Conservation (phyloP, 1,284 basidiomycete genomes). For the Peniophora sp. region DNA sequence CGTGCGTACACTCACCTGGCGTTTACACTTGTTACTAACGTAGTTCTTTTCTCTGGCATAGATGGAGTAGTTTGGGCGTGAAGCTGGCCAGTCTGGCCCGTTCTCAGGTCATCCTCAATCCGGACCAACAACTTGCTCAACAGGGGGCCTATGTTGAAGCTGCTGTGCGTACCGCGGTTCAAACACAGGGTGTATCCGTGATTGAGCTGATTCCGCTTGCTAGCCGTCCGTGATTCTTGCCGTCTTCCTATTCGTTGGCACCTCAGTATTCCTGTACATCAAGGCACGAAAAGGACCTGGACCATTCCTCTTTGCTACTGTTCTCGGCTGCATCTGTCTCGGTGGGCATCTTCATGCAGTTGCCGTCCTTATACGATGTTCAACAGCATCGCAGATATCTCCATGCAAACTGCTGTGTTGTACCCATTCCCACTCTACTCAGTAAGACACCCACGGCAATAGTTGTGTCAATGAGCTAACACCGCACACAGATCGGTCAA, state of each 20-base stretch:
- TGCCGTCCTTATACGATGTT: neutral
- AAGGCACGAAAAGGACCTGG: slow-evolving; percentile 58
- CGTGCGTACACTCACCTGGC: slow-evolving; percentile 33
- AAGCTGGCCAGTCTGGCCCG: slow-evolving; percentile 57
- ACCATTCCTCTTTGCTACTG: slow-evolving; percentile 50
- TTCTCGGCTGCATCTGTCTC: slow-evolving; percentile 52
- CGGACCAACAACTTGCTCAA: slow-evolving; percentile 27
- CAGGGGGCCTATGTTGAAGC: slow-evolving; percentile 54
- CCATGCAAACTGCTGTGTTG: slow-evolving; percentile 49
- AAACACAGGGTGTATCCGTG: slow-evolving; percentile 1
- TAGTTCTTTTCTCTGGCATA: slow-evolving; percentile 16
- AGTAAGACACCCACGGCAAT: neutral
- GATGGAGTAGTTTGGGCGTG: slow-evolving; percentile 64
- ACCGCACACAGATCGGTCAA: slow-evolving; percentile 27
- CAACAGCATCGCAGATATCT: slow-evolving; percentile 38
- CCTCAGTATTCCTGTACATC: slow-evolving; percentile 53
- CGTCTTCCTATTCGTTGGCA: slow-evolving; percentile 62
- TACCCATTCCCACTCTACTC: slow-evolving; percentile 63
- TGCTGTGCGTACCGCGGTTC: slow-evolving; percentile 29
- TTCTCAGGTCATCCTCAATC: slow-evolving; percentile 31
- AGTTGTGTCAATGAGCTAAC: slow-evolving; percentile 4
- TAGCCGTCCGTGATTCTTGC: slow-evolving; percentile 56
- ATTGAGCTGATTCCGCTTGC: slow-evolving; percentile 6
- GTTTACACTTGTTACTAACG: neutral
- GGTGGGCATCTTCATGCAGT: slow-evolving; percentile 23